These are phyloP conservation scores for Acrocalymma vagum DNA, from an alignment of 2,329 filamentous ascomycete species.

Conservation along the genomic window DNA sequence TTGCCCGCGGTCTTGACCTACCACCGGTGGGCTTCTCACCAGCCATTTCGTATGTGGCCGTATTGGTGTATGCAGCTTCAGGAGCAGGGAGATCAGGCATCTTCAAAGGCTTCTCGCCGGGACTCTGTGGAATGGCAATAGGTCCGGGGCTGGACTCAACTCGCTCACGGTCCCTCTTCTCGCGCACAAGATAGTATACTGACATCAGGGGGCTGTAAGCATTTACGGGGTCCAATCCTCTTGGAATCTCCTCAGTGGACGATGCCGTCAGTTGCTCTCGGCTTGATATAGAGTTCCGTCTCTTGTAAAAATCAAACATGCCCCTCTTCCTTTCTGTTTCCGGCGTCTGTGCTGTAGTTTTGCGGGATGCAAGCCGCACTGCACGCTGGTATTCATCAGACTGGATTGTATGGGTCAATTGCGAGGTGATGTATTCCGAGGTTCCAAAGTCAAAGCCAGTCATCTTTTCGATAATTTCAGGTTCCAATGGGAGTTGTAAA, in stretches of 20 bases:
- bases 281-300: conserved; percentile 87
- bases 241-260: conserved; percentile 84
- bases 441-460: conserved; percentile 97
- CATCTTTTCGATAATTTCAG: conserved; percentile 88
- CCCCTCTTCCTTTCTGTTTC: conserved; percentile 81
- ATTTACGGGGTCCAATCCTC: conserved; percentile 88
- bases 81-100: conserved; percentile 82
- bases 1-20: conserved; percentile 81
- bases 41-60: conserved; percentile 83
- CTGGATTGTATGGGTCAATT: conserved; percentile 86
- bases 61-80: conserved; percentile 88
- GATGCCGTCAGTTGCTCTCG: conserved; percentile 83
- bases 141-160: conserved; percentile 67
- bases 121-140: conserved; percentile 63
- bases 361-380: conserved; percentile 74
- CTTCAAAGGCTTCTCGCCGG: conserved; percentile 65
- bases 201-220: conserved; percentile 92
- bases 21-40: conserved; percentile 88
- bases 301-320: conserved; percentile 97
- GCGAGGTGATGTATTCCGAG: conserved; percentile 80
- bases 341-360: conserved; percentile 65
- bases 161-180: conserved; percentile 86
- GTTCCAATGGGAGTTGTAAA: conserved; percentile 82
- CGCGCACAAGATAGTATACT: conserved; percentile 93
- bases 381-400: conserved; percentile 94